phyloP scores from a whole-genome alignment of 805 yeast genomes.

The Jamesozyma lodderae region DNA sequence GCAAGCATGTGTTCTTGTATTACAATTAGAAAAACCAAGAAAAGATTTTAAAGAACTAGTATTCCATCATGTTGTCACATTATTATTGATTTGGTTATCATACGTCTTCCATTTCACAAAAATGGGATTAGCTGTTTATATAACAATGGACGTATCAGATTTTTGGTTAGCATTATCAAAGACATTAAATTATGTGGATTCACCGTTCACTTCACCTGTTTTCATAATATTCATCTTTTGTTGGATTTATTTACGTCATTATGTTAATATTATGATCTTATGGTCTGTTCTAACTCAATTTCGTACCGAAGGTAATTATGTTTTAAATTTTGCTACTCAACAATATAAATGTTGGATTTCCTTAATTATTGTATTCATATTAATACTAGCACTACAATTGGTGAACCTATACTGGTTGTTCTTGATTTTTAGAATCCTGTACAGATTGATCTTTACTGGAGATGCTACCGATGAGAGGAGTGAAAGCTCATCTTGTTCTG shows the following conservation, averaged over 20 bases:
- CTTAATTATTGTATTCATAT: conserved; percentile 74
- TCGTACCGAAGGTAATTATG: conserved; percentile 72
- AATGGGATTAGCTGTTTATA: conserved; percentile 85
- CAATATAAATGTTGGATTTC: conserved; percentile 97
- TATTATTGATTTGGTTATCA: conserved; percentile 75
- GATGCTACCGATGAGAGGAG: conserved; percentile 73
- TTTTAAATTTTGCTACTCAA: conserved; percentile 75
- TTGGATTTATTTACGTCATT: conserved; percentile 91
- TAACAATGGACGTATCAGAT: conserved; percentile 97
- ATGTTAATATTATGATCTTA: conserved; percentile 66
- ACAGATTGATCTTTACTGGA: conserved; percentile 52
- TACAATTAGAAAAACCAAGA: conserved; percentile 90
- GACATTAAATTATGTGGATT: conserved; percentile 74
- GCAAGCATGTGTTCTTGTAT: conserved; percentile 72
- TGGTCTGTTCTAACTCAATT: conserved; percentile 87
- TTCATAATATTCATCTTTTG: conserved; percentile 56
- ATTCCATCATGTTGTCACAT: conserved; percentile 87
- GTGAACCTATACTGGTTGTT: conserved; percentile 85
- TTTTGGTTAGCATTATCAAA: conserved; percentile 79
- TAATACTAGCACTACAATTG: conserved; percentile 72
- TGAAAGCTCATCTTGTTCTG: conserved; percentile 50
- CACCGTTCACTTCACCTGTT: conserved; percentile 51
- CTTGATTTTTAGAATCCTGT: conserved; percentile 68
- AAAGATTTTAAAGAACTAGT: conserved; percentile 87
- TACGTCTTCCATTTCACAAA: conserved; percentile 93